Evolutionary conservation across 805 yeast species (phyloP), one percentile per base, ranked within the genome.

Genomic region (Candida rishiriensis): DNA sequence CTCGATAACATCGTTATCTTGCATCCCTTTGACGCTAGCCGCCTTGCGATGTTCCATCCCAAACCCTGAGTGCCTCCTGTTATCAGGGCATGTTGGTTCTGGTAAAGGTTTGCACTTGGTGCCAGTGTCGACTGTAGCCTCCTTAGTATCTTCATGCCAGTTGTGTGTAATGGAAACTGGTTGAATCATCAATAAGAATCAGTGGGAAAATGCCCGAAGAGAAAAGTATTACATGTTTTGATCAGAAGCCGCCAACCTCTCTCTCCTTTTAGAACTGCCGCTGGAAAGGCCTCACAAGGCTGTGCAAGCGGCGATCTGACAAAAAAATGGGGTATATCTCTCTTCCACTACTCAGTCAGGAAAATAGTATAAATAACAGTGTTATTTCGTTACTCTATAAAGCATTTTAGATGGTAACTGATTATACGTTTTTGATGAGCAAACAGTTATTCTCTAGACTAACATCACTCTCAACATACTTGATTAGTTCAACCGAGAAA

Each of bases 61-160:
- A 85, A 65, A 0, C 93, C 91, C 37, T 73, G 64, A 0, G 89
- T 79, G 0, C 83, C 89, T 1, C 93, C 93, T 0, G 88, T 83
- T 2, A 83, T 62, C 4, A 78, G 51, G 0, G 81, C 83, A 46
- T 53, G 60, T 29, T 60, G 63, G 10, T 51, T 33, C 2, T 11
- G 5, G n/a, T 15, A 36, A 8, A 28, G 37, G 18, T 15, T 39
- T 29, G 17, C 12, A 9, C 11, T 10, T 13, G 26, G 13, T 7
- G 12, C 15, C 11, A 30, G n/a, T 10, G 43, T 35, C 21, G 38
- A 31, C 17, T 39, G 30, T 15, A 39, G 15, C 9, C 39, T 39
- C 26, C 10, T 28, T 10, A 38, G 13, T 30, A 29, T n/a, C 12
- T 16, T 8, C 34, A 35, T 38, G 15, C 2, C 21, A 10, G 5